Percentiles rank a stretch among this genome's conserved stretches.
Conservation (phyloP, 1,284 basidiomycete genomes). For the Hymenochaete sp. region DNA sequence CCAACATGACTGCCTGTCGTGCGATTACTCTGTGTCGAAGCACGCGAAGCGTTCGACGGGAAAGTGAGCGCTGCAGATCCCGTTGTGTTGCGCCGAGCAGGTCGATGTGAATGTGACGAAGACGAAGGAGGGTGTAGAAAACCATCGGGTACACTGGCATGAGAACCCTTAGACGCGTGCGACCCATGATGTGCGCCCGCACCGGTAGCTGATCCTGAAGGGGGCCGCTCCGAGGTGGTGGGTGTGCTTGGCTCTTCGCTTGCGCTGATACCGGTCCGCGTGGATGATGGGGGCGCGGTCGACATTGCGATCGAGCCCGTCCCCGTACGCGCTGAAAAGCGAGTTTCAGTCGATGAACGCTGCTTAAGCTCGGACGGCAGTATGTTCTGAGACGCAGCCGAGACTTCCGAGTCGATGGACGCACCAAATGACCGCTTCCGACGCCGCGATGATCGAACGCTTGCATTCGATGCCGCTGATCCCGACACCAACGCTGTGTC, state of each 20-base stretch:
- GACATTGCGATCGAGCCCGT: slow-evolving; percentile 8
- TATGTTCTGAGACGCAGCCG: neutral
- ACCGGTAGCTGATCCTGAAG: slow-evolving; percentile 6
- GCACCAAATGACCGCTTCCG: slow-evolving; percentile 5
- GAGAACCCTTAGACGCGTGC: slow-evolving; percentile 13
- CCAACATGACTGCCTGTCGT: slow-evolving; percentile 2
- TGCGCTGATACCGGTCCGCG: slow-evolving; percentile 8
- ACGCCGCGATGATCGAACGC: neutral
- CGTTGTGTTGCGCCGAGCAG: slow-evolving; percentile 25
- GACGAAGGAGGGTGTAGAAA: slow-evolving; percentile 20
- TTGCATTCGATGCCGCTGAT: neutral
- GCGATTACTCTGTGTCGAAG: slow-evolving; percentile 6
- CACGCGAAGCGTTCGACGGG: slow-evolving; percentile 12
- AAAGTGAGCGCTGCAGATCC: slow-evolving; percentile 18
- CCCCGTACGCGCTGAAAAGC: slow-evolving; percentile 5
- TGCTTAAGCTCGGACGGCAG: no score
- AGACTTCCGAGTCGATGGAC: slow-evolving; percentile 2
- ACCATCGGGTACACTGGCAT: slow-evolving; percentile 18
- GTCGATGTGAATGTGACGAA: slow-evolving; percentile 11
- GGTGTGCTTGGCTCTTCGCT: slow-evolving; percentile 13
- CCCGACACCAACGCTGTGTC: neutral
- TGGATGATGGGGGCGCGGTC: slow-evolving; percentile 10
- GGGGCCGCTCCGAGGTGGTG: slow-evolving; percentile 6
- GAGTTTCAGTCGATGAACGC: slow-evolving; percentile 10
- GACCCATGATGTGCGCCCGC: neutral